Evolutionary conservation across 805 yeast genomes (phyloP).

Genomic region (Wickerhamomyces ciferrii): DNA sequence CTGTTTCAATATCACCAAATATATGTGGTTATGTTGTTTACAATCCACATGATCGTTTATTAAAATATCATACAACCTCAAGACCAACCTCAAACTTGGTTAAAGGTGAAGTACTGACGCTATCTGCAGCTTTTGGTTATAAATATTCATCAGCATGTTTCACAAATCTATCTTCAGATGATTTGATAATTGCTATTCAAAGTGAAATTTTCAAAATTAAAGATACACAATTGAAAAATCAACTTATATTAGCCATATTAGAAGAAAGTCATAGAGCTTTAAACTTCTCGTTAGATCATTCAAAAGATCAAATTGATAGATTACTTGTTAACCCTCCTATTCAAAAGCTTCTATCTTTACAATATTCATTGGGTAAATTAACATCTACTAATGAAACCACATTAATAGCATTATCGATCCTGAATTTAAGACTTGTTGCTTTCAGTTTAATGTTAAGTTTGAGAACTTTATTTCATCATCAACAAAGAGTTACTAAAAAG

Average conservation of each 20-base stretch:
- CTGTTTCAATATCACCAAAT: constrained; percentile 45
- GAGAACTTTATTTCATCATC: constrained; percentile 59
- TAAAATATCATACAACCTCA: constrained; percentile 6
- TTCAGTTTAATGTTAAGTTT: constrained; percentile 63
- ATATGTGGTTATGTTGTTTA: constrained; percentile 35
- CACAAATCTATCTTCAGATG: constrained; percentile 63
- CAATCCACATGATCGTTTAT: constrained; percentile 15
- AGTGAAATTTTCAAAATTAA: constrained; percentile 31
- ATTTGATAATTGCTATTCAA: constrained; percentile 54
- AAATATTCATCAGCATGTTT: constrained; percentile 70
- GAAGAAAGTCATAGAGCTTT: constrained; percentile 73
- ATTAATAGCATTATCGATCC: constrained; percentile 41
- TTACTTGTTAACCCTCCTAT: constrained; percentile 72
- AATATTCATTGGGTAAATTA: constrained; percentile 56
- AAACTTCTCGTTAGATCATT: constrained; percentile 63
- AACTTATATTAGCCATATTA: constrained; percentile 38
- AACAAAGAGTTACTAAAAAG: constrained; percentile 51
- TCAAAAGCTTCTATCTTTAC: constrained; percentile 67
- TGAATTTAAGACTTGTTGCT: constrained; percentile 66
- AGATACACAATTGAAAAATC: constrained; percentile 21
- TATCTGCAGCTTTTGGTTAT: constrained; percentile 58
- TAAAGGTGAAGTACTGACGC: constrained; percentile 17
- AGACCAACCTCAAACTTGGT: neutral
- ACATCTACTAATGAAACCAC: constrained; percentile 12
- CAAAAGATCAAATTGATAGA: constrained; percentile 72